Base-by-base conservation (phyloP, 768 basidiomycete species). In the Hericium rajendrae region DNA sequence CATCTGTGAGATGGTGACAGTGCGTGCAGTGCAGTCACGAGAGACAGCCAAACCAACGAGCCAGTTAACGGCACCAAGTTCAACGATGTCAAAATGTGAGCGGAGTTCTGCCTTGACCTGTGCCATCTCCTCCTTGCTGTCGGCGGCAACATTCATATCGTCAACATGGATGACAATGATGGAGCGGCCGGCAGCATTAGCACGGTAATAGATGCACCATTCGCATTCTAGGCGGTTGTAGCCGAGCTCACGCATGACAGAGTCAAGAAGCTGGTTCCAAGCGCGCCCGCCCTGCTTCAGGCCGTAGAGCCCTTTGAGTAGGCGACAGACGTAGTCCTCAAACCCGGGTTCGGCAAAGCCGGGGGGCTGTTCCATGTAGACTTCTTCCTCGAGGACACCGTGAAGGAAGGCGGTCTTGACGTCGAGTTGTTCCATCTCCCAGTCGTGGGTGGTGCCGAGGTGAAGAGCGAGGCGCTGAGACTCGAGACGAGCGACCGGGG, bases 321-420 rank as follows among this genome's bases (percentile, higher is more conserved):
- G 68, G 1, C 37, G 37, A 6, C 64, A 62, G 24, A 72, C 62
- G 12, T 26, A 6, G 15, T 52, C 43, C 2, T 57, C 46, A 12
- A 22, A 18, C 9, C 62, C 63, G 32, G 53, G 41, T 13, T 18
- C 53, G 6, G 20, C 50, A 53, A 55, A 65, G 0, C 73, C 71
- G 0, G 67, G 68, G 1, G 75, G 74, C 51, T 72, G 69, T 22
- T 22, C 22, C 22, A 22, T 22, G 22, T 22, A 22, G 22, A 22
- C 22, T 22, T 22, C 22, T 22, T 22, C 22, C 22, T 22, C 22
- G 22, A 22, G 22, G 22, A 22, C 22, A 22, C 69, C 66, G 53
- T 70, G 74, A 0, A 80, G 68, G 60, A 71, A 79, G 0, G 73
- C 74, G 0, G 66, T 65, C 32, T 73, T 74, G 16, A 80, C 70